Evolutionary conservation across 2,329 filamentous ascomycete species (phyloP).

Genomic region (Sporothrix phasma): DNA sequence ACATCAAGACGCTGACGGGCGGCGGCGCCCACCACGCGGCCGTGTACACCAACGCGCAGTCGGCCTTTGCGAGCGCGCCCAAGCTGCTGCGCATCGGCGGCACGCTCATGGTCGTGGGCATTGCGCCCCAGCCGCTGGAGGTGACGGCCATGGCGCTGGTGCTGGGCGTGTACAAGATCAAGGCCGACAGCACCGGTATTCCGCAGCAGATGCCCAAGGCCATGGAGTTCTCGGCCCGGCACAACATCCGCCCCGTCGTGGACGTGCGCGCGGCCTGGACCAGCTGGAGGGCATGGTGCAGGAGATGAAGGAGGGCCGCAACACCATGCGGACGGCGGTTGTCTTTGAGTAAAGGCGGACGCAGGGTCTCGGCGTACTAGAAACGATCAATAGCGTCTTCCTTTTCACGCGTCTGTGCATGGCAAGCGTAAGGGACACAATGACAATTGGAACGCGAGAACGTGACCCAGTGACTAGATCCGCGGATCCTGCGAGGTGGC

Average conservation of each 20-base stretch:
- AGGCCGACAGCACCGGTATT: slow-evolving; percentile 33
- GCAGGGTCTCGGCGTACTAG: too few species aligned
- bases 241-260: slow-evolving; percentile 32
- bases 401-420: not conserved
- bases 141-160: slow-evolving; percentile 32
- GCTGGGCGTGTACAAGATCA: slow-evolving; percentile 31
- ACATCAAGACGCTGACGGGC: slow-evolving; percentile 33
- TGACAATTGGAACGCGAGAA: not conserved
- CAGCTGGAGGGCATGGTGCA: slow-evolving; percentile 30
- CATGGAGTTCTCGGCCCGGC: slow-evolving; percentile 33
- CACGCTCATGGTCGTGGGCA: slow-evolving; percentile 34
- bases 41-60: slow-evolving; percentile 31
- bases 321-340: slow-evolving; percentile 10
- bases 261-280: slow-evolving; percentile 30
- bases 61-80: slow-evolving; percentile 29
- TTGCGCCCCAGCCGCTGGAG: slow-evolving; percentile 29
- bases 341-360: slow-evolving; percentile 14
- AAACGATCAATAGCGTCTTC: not conserved
- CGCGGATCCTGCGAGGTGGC: too few species aligned
- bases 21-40: slow-evolving; percentile 33
- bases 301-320: slow-evolving; percentile 27
- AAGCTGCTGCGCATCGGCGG: slow-evolving; percentile 30
- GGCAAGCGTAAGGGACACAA: too few species aligned
- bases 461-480: not conserved
- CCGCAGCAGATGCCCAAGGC: slow-evolving; percentile 34